phyloP scores from a whole-genome alignment of 192 early-diverging fungal genomes.

The Coemansia sp. region DNA sequence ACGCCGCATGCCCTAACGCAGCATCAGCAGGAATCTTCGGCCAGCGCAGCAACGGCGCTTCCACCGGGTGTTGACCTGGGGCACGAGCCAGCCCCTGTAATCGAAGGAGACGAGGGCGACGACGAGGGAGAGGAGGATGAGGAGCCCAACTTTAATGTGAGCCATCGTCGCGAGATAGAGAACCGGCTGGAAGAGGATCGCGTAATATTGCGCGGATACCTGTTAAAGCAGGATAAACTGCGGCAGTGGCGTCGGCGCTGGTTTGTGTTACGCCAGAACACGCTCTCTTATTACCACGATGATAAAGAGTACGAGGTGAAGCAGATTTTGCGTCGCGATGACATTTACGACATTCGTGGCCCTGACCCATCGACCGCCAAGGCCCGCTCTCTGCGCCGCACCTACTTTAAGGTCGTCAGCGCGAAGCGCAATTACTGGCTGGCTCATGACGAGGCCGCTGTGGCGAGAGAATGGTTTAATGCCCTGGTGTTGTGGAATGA shows the following conservation, averaged over 20 bases:
- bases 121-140: conserved; percentile 40
- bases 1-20: conserved; percentile 1
- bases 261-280: conserved; percentile 53
- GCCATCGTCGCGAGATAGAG: conserved; percentile 48
- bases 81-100: conserved; percentile 29
- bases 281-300: conserved; percentile 50
- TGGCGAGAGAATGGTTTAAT: conserved; percentile 41
- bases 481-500: conserved; percentile 34
- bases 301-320: conserved; percentile 51
- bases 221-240: conserved; percentile 52
- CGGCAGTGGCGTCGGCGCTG: conserved; percentile 55
- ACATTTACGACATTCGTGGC: conserved; percentile 43
- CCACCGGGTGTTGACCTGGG: conserved; percentile 33
- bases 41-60: conserved; percentile 12
- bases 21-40: conserved; percentile 6
- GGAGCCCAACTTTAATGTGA: conserved; percentile 50
- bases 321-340: conserved; percentile 41
- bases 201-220: conserved; percentile 42
- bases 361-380: conserved; percentile 51
- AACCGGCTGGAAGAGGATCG: conserved; percentile 37
- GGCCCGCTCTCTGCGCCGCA: conserved; percentile 37
- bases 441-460: conserved; percentile 35
- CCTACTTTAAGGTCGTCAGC: conserved; percentile 46
- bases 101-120: conserved; percentile 9
- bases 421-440: conserved; percentile 53